These are phyloP conservation scores for Nakataea oryzae DNA, from an alignment of 2,329 filamentous ascomycete species.

Conservation along the genomic window DNA sequence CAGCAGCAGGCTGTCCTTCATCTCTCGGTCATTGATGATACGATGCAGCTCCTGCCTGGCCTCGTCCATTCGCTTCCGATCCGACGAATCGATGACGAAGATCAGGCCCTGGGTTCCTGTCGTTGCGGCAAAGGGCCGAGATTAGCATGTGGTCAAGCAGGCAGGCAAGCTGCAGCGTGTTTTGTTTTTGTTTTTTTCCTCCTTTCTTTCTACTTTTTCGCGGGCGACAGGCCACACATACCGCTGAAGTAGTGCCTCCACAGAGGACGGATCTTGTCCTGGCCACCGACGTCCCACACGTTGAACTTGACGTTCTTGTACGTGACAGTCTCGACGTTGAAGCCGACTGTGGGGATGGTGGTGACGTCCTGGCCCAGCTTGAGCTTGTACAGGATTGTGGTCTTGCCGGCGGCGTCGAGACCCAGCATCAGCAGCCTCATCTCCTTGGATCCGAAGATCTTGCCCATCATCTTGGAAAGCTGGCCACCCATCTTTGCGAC, in stretches of 20 bases:
- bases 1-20: constrained; percentile 87
- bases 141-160: not conserved
- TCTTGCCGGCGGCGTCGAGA: constrained; percentile 96
- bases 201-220: not conserved
- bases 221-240: constrained; percentile 22
- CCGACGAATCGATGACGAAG: constrained; percentile 95
- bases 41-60: constrained; percentile 88
- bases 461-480: constrained; percentile 93
- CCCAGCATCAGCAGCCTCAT: constrained; percentile 98
- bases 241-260: constrained; percentile 97
- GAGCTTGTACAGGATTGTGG: constrained; percentile 97
- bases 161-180: not conserved
- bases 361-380: constrained; percentile 98
- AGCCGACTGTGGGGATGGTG: constrained; percentile 95
- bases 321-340: constrained; percentile 98
- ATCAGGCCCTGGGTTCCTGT: constrained; percentile 91
- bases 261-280: constrained; percentile 95
- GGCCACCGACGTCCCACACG: constrained; percentile 96
- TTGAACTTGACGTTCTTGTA: constrained; percentile 99
- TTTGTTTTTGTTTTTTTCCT: not conserved
- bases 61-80: constrained; percentile 84
- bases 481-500: constrained; percentile 71
- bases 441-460: constrained; percentile 98
- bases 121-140: not conserved
- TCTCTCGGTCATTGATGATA: constrained; percentile 96